A percentile compares a stretch with the other conserved stretches of the same genome.
phyloP scores from a whole-genome alignment of 805 yeast genomes.

The Schwanniomyces sp. region DNA sequence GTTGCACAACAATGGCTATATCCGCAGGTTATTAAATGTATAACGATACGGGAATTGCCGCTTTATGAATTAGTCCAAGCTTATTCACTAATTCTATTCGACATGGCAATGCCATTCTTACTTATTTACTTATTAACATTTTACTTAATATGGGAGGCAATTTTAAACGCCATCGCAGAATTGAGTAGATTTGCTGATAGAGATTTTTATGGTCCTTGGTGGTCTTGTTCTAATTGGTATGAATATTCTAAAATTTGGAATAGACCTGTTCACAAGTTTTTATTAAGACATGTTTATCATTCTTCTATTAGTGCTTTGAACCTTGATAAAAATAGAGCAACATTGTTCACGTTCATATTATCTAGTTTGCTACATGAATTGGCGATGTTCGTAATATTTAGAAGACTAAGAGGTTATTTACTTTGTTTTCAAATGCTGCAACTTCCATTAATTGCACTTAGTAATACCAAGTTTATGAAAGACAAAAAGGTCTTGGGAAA shows the following conservation, averaged over 20 bases:
- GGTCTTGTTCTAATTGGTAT: slow-evolving; percentile 94
- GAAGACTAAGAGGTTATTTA: slow-evolving; percentile 76
- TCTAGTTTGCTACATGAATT: slow-evolving; percentile 87
- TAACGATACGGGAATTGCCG: slow-evolving; percentile 52
- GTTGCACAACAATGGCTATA: slow-evolving; percentile 74
- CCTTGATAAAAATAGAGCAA: slow-evolving; percentile 65
- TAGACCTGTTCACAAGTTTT: slow-evolving; percentile 85
- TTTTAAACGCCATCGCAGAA: slow-evolving; percentile 87
- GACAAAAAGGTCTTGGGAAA: slow-evolving; percentile 67
- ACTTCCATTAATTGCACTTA: slow-evolving; percentile 70
- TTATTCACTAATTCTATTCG: slow-evolving; percentile 64
- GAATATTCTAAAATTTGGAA: slow-evolving; percentile 95
- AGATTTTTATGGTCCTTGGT: slow-evolving; percentile 94
- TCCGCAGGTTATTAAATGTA: slow-evolving; percentile 67
- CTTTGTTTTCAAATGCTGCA: slow-evolving; percentile 84
- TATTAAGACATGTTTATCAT: slow-evolving; percentile 92
- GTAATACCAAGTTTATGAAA: slow-evolving; percentile 58
- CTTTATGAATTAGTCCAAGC: slow-evolving; percentile 39
- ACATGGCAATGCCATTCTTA: slow-evolving; percentile 78
- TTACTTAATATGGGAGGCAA: slow-evolving; percentile 94
- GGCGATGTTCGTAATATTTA: slow-evolving; percentile 87
- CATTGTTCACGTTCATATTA: slow-evolving; percentile 72
- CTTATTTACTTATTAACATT: slow-evolving; percentile 74
- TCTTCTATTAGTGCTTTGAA: slow-evolving; percentile 77
- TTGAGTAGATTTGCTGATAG: slow-evolving; percentile 85